Conservation (phyloP, 2,329 filamentous ascomycete genomes). For the Aspergillus sp. region DNA sequence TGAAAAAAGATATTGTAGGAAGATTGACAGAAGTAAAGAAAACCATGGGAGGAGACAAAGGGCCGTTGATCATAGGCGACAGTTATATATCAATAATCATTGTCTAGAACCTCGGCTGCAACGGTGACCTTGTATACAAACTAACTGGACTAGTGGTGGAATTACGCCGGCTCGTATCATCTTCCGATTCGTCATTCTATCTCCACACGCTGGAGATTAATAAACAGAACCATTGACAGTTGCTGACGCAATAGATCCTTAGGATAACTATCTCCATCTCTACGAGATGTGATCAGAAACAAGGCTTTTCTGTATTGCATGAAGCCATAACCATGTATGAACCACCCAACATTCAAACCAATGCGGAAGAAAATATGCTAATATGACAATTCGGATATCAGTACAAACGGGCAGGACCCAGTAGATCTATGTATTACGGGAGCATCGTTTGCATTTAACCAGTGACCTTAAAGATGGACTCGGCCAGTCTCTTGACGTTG, state of each 20-base stretch:
- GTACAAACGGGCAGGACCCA: conserved; percentile 14
- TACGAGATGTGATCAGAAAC: no score
- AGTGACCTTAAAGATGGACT: conserved; percentile 51
- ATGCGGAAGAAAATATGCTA: conserved; percentile 13
- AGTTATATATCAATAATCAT: no score
- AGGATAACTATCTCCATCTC: no score
- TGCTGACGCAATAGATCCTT: no score
- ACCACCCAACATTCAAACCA: not conserved
- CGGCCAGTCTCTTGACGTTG: conserved; percentile 50
- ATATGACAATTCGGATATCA: conserved; percentile 23
- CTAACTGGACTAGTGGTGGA: not conserved
- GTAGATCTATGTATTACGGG: conserved; percentile 15
- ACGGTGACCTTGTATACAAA: no score
- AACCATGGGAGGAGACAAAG: no score
- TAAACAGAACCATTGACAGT: not conserved
- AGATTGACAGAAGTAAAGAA: not conserved
- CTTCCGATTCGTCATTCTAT: not conserved
- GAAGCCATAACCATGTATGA: not conserved
- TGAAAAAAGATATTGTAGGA: not conserved
- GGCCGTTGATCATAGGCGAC: no score
- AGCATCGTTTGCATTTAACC: conserved; percentile 32
- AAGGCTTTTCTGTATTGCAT: not conserved
- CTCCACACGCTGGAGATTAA: not conserved
- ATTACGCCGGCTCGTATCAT: not conserved
- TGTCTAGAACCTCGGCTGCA: not conserved